phyloP scores from a whole-genome alignment of 2,329 filamentous ascomycete species.

The Penicillium sp. region DNA sequence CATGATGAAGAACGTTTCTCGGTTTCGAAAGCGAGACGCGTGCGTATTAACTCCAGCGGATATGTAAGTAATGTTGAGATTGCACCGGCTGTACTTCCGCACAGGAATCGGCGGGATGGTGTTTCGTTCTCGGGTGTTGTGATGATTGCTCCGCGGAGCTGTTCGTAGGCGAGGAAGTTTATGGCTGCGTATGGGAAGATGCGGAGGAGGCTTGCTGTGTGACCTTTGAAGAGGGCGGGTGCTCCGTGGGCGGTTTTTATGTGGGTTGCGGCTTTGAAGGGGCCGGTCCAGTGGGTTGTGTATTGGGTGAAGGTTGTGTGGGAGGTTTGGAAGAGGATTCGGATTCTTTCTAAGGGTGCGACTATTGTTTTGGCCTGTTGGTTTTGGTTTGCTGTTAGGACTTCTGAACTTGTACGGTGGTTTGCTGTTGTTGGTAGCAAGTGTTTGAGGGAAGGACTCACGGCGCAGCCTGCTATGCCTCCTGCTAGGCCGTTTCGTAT shows the following conservation, averaged over 20 bases:
- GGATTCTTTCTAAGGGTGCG: conserved; percentile 3
- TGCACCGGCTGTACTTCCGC: conserved; percentile 58
- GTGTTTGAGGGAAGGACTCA: conserved; percentile 48
- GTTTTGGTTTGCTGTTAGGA: background rate
- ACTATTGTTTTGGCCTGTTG: conserved; percentile 7
- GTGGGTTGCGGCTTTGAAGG: conserved; percentile 67
- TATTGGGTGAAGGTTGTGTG: conserved; percentile 58
- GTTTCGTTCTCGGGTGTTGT: conserved; percentile 70
- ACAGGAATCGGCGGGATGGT: conserved; percentile 59
- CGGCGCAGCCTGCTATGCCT: conserved; percentile 83
- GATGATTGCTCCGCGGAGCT: conserved; percentile 79
- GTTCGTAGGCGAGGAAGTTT: conserved; percentile 97
- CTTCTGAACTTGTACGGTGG: too few species aligned
- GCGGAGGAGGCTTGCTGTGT: conserved; percentile 86
- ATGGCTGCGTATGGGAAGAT: conserved; percentile 98
- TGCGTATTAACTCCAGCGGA: conserved; percentile 85
- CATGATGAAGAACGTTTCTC: conserved; percentile 68
- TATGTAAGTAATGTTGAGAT: conserved; percentile 96
- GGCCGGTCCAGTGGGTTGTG: conserved; percentile 78
- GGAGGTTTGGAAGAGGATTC: conserved; percentile 7
- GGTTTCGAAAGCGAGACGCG: conserved; percentile 92
- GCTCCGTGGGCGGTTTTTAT: background rate
- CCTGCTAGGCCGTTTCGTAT: conserved; percentile 79
- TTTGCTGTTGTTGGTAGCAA: background rate
- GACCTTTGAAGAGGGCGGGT: conserved; percentile 70